These are phyloP conservation scores for Macaranga tanarius DNA, from an alignment of 441 rosid species.

Conservation along the genomic window DNA sequence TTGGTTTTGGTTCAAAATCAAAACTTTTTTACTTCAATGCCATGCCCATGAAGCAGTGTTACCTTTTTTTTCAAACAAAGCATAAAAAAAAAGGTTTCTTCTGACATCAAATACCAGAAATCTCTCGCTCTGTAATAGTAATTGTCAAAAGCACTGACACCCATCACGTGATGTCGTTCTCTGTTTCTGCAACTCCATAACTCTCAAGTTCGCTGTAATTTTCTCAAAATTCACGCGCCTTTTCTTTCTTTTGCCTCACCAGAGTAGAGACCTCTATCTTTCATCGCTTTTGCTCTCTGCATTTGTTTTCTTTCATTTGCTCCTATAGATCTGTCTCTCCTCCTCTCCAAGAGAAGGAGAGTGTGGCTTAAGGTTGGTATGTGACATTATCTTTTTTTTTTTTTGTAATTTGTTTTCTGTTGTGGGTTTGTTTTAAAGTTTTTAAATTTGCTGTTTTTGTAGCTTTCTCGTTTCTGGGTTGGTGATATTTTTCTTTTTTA, in stretches of 20 bases:
- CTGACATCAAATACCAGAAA: neutral
- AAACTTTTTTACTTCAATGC: neutral
- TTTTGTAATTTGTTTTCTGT: constrained; percentile 6
- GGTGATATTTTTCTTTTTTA: neutral
- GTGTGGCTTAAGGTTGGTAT: constrained; percentile 35
- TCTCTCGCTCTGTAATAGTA: neutral
- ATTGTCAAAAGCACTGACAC: constrained; percentile 37
- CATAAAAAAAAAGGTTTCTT: neutral
- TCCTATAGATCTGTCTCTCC: constrained; percentile 43
- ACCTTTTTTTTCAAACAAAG: constrained; percentile 3
- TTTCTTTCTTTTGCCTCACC: neutral
- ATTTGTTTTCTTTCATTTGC: constrained; percentile 23
- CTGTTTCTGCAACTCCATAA: constrained; percentile 1
- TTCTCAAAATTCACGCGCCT: constrained; percentile 10
- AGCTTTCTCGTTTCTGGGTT: constrained; percentile 17
- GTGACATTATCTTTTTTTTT: constrained; percentile 16
- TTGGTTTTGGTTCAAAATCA: neutral
- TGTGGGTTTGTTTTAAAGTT: constrained; percentile 19
- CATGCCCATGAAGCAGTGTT: neutral
- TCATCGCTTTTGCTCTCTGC: neutral
- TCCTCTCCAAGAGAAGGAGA: constrained; percentile 11
- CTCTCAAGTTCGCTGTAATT: constrained; percentile 14
- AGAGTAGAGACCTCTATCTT: constrained; percentile 6
- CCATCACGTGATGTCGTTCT: constrained; percentile 57
- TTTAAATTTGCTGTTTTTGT: constrained; percentile 2